phyloP scores from a whole-genome alignment of 305 asterid genomes.

The Fraxinus baroniana region DNA sequence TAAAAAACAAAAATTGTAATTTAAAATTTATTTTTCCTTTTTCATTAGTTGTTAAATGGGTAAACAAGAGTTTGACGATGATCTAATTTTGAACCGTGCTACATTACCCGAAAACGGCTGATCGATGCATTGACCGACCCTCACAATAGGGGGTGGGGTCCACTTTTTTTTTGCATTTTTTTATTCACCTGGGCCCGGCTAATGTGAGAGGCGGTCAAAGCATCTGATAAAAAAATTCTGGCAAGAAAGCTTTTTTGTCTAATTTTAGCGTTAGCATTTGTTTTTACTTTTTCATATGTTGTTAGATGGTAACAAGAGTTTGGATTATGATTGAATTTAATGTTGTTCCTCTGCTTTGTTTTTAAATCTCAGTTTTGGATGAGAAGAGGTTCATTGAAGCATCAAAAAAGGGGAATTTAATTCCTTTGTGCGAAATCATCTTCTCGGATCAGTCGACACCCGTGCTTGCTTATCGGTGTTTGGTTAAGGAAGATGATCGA shows the following conservation, averaged over 20 bases:
- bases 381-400: constrained; percentile 54
- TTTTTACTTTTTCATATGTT: neutral
- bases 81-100: too few species aligned
- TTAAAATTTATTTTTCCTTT: neutral
- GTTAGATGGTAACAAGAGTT: neutral
- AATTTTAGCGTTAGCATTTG: too few species aligned
- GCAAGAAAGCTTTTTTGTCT: too few species aligned
- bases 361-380: constrained; percentile 25
- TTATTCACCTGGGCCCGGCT: too few species aligned
- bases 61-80: neutral
- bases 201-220: too few species aligned
- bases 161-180: too few species aligned
- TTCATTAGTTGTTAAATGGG: neutral
- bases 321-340: neutral
- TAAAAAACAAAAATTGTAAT: neutral
- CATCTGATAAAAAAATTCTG: too few species aligned
- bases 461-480: constrained; percentile 88
- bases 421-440: constrained; percentile 65
- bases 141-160: too few species aligned
- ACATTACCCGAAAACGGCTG: too few species aligned
- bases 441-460: constrained; percentile 94
- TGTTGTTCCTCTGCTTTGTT: neutral
- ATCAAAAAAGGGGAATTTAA: constrained; percentile 53
- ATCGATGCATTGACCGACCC: too few species aligned
- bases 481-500: constrained; percentile 78